Evolutionary conservation across 306 rosid species (phyloP).

Genomic region (Lupinus albus): DNA sequence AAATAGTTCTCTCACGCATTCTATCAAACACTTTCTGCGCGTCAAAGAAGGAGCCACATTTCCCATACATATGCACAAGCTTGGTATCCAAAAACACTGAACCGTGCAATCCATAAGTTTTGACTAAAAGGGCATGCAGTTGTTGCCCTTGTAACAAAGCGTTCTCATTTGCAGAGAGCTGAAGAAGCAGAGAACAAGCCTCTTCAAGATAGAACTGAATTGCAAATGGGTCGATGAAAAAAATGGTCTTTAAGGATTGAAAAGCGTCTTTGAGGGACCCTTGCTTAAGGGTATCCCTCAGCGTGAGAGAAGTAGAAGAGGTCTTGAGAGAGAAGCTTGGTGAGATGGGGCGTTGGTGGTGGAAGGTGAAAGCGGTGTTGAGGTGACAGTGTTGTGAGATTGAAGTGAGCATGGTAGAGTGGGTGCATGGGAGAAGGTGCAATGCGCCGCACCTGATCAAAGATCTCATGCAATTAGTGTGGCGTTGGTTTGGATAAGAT

Average conservation of each 20-base stretch:
- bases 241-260: constrained; percentile 41
- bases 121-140: constrained; percentile 60
- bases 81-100: constrained; percentile 62
- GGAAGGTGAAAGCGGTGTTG: constrained; percentile 20
- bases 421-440: constrained; percentile 38
- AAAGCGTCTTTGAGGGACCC: constrained; percentile 39
- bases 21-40: constrained; percentile 62
- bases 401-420: constrained; percentile 45
- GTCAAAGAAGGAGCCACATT: constrained; percentile 50
- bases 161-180: constrained; percentile 56
- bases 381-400: constrained; percentile 26
- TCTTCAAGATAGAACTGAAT: constrained; percentile 52
- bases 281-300: constrained; percentile 36
- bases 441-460: constrained; percentile 7
- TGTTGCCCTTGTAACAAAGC: constrained; percentile 62
- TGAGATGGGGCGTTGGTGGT: constrained; percentile 22
- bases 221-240: constrained; percentile 26
- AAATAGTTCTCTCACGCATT: constrained; percentile 62
- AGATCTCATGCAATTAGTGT: constrained; percentile 19
- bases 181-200: constrained; percentile 57
- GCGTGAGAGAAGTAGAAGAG: constrained; percentile 1
- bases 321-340: constrained; percentile 9
- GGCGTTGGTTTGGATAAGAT: background rate
- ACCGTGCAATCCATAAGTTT: constrained; percentile 32
- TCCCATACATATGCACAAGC: constrained; percentile 66